Base-by-base conservation (phyloP, 1,284 basidiomycete genomes). In the Trichosporon asahii region DNA sequence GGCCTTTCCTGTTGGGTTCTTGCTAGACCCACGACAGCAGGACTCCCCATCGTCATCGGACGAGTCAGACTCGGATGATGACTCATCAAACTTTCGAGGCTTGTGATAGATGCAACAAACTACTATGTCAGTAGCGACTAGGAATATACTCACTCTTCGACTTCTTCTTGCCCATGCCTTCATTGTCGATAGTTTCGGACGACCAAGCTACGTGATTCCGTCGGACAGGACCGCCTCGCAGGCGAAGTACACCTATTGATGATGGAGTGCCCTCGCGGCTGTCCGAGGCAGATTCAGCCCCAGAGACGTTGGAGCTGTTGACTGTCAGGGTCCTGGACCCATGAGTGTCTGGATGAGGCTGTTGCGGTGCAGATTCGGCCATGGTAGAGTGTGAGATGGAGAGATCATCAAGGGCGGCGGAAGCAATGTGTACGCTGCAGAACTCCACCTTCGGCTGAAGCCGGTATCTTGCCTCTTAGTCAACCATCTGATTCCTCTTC, bases 41-140 rank as follows among this genome's bases (percentile, higher is more conserved):
- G 55, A 40, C 64, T 66, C 57, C n/a, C 60, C 25, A 25, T 77
- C 75, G 27, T 68, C 70, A 53, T 76, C 76, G 0, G 78, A 77
- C 15, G 78, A 80, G 2, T 77, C 79, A 25, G 84, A 85, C 67
- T 84, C 82, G 40, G 81, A 83, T 0, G 82, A 84, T 0, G 83
- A 84, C 75, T 85, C 83, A 70, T 84, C 84, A 69, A 79, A 84
- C 21, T 79, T 78, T 63, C 80, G 78, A 0, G 85, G 85, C 72
- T 84, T 84, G 73, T 85, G 84, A 64, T 86, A 86, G 73, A 86
- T 86, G 70, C 85, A 86, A 75, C 85, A 86, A 67, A 86, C 85
- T 85, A 67, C 35, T 46, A 9, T 31, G 44, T 73, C 66, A 74
- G 72, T 27, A 12, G 35, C 44, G 12, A 35, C 53, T 35, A 7